Conservation (phyloP, 208 protist species). For the Leptomonas pyrrhocoris region DNA sequence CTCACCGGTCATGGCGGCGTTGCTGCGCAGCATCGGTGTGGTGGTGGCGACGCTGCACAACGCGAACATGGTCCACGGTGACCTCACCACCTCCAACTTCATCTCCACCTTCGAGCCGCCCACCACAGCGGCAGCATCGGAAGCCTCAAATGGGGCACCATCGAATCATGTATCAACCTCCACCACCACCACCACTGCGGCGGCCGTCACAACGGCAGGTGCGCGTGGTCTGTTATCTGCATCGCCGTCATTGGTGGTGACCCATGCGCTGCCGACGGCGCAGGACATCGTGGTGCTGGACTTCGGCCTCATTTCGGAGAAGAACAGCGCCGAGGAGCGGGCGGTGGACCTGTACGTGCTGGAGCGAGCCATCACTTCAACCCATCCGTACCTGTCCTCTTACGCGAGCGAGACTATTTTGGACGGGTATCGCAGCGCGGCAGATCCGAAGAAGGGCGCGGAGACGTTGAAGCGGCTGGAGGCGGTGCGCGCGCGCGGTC, state of each 20-base stretch:
- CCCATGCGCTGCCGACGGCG: slow-evolving; percentile 15
- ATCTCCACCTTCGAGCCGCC: slow-evolving; percentile 43
- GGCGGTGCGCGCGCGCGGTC: slow-evolving; percentile 79
- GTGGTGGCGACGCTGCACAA: slow-evolving; percentile 92
- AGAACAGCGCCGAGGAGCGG: slow-evolving; percentile 93
- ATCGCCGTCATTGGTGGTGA: not conserved
- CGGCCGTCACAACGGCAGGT: not conserved
- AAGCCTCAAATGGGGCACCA: too few relatives aligned
- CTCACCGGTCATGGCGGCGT: slow-evolving; percentile 28
- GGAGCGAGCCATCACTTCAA: slow-evolving; percentile 95
- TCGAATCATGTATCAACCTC: too few relatives aligned
- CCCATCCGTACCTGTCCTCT: slow-evolving; percentile 85
- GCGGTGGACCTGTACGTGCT: slow-evolving; percentile 99
- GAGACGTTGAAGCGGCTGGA: slow-evolving; percentile 67
- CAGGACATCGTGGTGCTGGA: slow-evolving; percentile 93
- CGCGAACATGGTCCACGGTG: slow-evolving; percentile 94
- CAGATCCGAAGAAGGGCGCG: slow-evolving; percentile 53
- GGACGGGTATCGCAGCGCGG: slow-evolving; percentile 61
- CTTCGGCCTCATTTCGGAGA: slow-evolving; percentile 96
- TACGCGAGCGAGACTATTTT: slow-evolving; percentile 40
- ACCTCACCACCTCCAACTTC: slow-evolving; percentile 98
- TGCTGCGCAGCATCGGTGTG: slow-evolving; percentile 85
- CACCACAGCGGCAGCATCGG: too few relatives aligned
- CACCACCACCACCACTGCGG: slow-evolving; percentile 4
- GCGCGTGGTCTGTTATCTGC: not conserved